Evolutionary conservation across 371 early-diverging fungal genomes (phyloP).

Genomic region (Mortierella sp.): DNA sequence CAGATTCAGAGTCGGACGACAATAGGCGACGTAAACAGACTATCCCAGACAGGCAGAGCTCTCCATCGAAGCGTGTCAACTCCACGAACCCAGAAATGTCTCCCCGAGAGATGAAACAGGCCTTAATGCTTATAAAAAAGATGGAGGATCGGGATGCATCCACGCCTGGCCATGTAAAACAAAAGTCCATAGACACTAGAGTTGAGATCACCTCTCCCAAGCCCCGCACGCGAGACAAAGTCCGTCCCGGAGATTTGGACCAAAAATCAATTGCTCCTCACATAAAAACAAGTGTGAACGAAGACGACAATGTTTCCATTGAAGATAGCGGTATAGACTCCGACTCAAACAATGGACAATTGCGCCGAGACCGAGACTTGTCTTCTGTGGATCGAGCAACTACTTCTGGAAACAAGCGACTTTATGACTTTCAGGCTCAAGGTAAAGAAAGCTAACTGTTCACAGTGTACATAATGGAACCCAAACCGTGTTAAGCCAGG

Average conservation of each 20-base stretch:
- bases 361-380: slow-evolving; percentile 18
- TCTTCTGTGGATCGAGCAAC: slow-evolving; percentile 2
- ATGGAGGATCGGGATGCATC: slow-evolving; percentile 46
- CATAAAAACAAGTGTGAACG: slow-evolving; percentile 5
- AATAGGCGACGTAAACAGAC: slow-evolving; percentile 43
- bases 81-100: slow-evolving; percentile 32
- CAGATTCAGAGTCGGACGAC: slow-evolving; percentile 46
- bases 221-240: slow-evolving; percentile 30
- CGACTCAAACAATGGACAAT: slow-evolving; percentile 39
- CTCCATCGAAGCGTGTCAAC: slow-evolving; percentile 24
- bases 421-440: slow-evolving; percentile 17
- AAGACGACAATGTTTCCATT: slow-evolving; percentile 47
- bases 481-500: no score
- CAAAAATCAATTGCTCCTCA: not conserved
- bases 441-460: slow-evolving; percentile 5
- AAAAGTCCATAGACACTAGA: slow-evolving; percentile 9
- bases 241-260: slow-evolving; percentile 1
- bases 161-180: slow-evolving; percentile 14
- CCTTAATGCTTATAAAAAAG: slow-evolving; percentile 40
- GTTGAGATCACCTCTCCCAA: slow-evolving; percentile 12
- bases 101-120: slow-evolving; percentile 46
- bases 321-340: slow-evolving; percentile 55
- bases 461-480: no score
- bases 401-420: slow-evolving; percentile 20
- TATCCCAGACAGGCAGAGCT: slow-evolving; percentile 18